Evolutionary conservation across 106 monocot genomes (phyloP), one percentile per base, ranked within the genome.

Genomic region (Phalaenopsis aphrodite): DNA sequence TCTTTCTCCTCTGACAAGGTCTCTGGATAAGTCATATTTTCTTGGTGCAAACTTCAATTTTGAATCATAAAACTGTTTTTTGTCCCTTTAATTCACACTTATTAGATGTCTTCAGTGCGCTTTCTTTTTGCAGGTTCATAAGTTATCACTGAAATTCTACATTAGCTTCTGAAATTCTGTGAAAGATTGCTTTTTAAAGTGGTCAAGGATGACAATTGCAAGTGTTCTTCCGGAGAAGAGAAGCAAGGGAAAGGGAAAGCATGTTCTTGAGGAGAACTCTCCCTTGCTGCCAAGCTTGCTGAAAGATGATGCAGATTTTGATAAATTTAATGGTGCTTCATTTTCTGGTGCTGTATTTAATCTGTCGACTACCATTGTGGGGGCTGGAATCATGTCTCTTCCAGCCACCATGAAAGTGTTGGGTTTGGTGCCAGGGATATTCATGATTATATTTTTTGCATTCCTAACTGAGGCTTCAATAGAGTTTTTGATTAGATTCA

Each of bases 351-450:
- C 97, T 6, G 97, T 97, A 24, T 97, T 97, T 78, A 97, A 97
- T 86, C 87, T 97, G 3, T 89, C 97, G 2, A 97, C 97, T 8
- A 90, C 97, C 42, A 88, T 97, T 38, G 97, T 97, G 45, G 97
- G 97, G 16, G 97, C 97, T 15, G 97, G 97, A 52, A 97, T 97
- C 55, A 97, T 97, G 97, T 86, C 97, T 23, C 83, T 97, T 24
- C 97, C 97, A 0, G 91, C 87, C 36, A 90, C 97, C 41, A 92
- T 97, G 94, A 97, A 89, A 80, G 88, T 97, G 30, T 61, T 94
- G 69, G 97, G 97, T 8, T 56, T 97, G 58, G 78, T 94, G 10
- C 97, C 94, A 8, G 97, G 97, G 66, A 82, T 94, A 55, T 45
- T 85, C 37, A 82, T 89, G 88, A 97, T 97, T 17, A 55, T 89